Conservation (phyloP, 2,329 filamentous ascomycete species). For the Pseudocercospora eumusae region DNA sequence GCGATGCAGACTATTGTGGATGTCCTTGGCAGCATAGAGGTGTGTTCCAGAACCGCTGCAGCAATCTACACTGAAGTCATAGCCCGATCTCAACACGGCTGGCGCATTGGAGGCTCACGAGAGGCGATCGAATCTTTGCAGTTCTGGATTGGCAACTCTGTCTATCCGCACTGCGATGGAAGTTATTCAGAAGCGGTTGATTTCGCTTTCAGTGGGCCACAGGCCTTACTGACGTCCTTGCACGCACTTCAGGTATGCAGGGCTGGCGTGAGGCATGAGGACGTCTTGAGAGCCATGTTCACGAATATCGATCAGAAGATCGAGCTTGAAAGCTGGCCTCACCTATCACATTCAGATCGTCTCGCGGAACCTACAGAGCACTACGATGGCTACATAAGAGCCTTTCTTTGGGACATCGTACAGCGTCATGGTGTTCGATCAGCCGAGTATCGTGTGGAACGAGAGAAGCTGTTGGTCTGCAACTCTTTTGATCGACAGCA, state of each 20-base stretch:
- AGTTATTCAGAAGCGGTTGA: neutral
- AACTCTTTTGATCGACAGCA: conserved; percentile 6
- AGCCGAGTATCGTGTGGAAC: neutral
- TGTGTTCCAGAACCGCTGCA: neutral
- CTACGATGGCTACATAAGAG: conserved; percentile 1
- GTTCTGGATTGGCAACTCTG: neutral
- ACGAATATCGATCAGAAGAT: neutral
- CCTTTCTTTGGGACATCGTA: neutral
- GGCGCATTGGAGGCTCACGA: neutral
- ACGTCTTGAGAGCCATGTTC: conserved; percentile 11
- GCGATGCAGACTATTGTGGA: neutral
- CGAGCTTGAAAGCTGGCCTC: neutral
- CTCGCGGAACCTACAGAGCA: conserved; percentile 1
- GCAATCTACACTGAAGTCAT: neutral
- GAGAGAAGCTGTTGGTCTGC: neutral
- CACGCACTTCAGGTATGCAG: neutral
- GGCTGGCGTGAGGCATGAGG: neutral
- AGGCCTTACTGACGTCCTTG: conserved; percentile 11
- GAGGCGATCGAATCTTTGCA: neutral
- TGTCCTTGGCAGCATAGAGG: neutral
- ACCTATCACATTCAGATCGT: neutral
- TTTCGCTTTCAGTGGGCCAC: conserved; percentile 6
- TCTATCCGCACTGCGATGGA: neutral
- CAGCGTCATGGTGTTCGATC: neutral
- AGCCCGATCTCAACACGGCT: neutral